Base-by-base conservation (phyloP, 345 rosid species). In the Eucalyptus tenuipes region DNA sequence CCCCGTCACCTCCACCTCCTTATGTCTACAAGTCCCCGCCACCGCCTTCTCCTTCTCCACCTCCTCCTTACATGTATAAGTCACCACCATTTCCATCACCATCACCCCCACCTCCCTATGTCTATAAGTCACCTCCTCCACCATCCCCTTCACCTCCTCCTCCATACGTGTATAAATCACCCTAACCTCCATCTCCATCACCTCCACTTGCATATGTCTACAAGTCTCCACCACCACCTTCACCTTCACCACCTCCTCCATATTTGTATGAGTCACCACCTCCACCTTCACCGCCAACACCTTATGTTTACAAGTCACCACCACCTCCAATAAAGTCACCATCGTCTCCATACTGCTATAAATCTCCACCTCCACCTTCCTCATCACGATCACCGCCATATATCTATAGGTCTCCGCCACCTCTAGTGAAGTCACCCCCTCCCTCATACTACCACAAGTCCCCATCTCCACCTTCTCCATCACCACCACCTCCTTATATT, bases 1-100 rank as follows among this genome's bases (percentile, higher is more conserved):
- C 87, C 1, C 53, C 71, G 0, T 81, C 87, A 6, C 89, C 90
- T 5, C 90, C 91, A 11, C 89, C 90, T 37, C 90, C 86, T 3
- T 88, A 90, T 20, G 7, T 86, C 18, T 86, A 90, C 47, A 90
- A 90, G 42, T 90, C 88, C 2, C 89, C 88, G 4, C 88, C 85
- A 7, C 87, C 82, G 2, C 87, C 89, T 4, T 68, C 66, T 1
- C 59, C 85, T 3, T 42, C 68, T 1, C 87, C 44, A 4, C 88
- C 87, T 1, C 86, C 89, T 18, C 88, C 66, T 2, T 87, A 85
- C 5, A 1, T 24, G 2, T 87, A 87, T 31, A 80, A 47, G 15
- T 89, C 81, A 1, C 81, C 81, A 3, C 45, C 45, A 42, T 7
- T 4, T 4, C 42, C 44, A 5, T 9, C 25, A 0, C 81, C 81